phyloP scores from a whole-genome alignment of 495 filamentous ascomycete species.

The Barbatosphaeria neglecta region DNA sequence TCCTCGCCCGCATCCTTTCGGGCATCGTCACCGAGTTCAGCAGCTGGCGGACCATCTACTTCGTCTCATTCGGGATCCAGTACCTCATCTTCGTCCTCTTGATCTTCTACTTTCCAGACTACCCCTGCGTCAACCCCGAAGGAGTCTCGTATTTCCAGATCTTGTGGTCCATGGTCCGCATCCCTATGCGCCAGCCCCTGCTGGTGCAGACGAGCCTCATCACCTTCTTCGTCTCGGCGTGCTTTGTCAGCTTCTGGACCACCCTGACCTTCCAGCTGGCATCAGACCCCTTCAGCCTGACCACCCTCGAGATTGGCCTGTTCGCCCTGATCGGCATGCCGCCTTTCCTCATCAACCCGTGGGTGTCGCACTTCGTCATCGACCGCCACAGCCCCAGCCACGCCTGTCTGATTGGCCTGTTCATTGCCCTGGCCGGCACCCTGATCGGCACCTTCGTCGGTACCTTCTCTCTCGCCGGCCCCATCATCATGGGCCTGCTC shows the following conservation, averaged over 20 bases:
- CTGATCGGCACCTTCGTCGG: slow-evolving; percentile 54
- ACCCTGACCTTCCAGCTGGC: slow-evolving; percentile 66
- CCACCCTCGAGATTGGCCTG: slow-evolving; percentile 51
- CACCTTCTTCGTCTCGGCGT: slow-evolving; percentile 12
- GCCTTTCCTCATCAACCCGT: slow-evolving; percentile 2
- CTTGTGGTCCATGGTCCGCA: slow-evolving; percentile 47
- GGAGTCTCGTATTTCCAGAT: slow-evolving; percentile 54
- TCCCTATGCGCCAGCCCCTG: slow-evolving; percentile 48
- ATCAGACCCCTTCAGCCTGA: slow-evolving; percentile 46
- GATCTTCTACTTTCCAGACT: slow-evolving; percentile 65
- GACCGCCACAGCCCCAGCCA: slow-evolving; percentile 49
- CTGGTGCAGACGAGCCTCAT: slow-evolving; percentile 45
- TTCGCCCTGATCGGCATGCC: slow-evolving; percentile 59
- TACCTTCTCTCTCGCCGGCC: slow-evolving; percentile 50
- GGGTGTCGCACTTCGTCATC: slow-evolving; percentile 2
- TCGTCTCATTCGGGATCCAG: slow-evolving; percentile 61
- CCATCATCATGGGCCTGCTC: slow-evolving; percentile 55
- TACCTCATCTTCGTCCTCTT: slow-evolving; percentile 52
- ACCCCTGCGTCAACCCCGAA: slow-evolving; percentile 53
- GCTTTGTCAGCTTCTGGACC: slow-evolving; percentile 48
- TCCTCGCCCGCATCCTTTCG: slow-evolving; percentile 60
- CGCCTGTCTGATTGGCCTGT: slow-evolving; percentile 43
- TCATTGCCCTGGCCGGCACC: slow-evolving; percentile 41
- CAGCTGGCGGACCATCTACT: slow-evolving; percentile 64
- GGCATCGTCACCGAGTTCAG: slow-evolving; percentile 60